Evolutionary conservation across 768 basidiomycete genomes (phyloP).

Genomic region (Erythrobasidium yunnanense): DNA sequence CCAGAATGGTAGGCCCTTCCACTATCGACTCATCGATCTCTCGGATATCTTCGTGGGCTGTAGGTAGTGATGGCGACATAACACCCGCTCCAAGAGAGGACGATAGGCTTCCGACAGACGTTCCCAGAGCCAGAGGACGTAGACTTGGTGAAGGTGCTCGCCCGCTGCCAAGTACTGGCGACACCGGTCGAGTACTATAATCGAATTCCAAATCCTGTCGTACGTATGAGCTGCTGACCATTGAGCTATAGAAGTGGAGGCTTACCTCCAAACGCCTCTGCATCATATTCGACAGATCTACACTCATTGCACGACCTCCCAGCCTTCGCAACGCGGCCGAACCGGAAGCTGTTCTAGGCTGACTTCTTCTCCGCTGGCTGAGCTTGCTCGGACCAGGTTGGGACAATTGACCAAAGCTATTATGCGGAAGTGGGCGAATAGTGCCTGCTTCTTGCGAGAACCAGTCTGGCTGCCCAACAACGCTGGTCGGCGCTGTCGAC

Average conservation of each 20-base stretch:
- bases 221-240: neutral
- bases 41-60: conserved; percentile 16
- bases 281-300: conserved; percentile 6
- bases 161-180: neutral
- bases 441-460: neutral
- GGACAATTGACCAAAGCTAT: neutral
- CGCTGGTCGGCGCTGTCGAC: conserved; percentile 1
- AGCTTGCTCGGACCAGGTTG: neutral
- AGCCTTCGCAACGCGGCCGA: neutral
- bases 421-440: conserved; percentile 2
- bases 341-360: neutral
- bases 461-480: conserved; percentile 6
- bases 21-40: neutral
- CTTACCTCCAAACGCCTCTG: conserved; percentile 15
- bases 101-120: conserved; percentile 14
- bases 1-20: conserved; percentile 8
- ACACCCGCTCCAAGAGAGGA: conserved; percentile 7
- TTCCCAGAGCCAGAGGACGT: conserved; percentile 9
- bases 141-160: neutral
- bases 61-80: conserved; percentile 5
- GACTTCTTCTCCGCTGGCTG: neutral
- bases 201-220: conserved; percentile 19
- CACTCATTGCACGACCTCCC: conserved; percentile 21
- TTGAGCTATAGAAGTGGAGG: neutral
- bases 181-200: neutral